Base-by-base conservation (phyloP, 495 filamentous ascomycete genomes). In the Aspergillus coremiiformis region DNA sequence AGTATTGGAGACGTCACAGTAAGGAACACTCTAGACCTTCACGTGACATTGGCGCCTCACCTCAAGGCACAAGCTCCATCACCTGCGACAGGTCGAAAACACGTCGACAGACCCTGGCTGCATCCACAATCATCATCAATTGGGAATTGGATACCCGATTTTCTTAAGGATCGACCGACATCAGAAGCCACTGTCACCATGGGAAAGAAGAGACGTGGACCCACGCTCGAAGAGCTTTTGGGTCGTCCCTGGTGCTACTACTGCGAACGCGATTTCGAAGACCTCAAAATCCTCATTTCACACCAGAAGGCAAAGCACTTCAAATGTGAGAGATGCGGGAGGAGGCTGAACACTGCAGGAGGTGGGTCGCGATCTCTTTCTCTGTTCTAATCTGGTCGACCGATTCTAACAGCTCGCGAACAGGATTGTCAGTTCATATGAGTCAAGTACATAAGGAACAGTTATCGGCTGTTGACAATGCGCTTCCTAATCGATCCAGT, bases 271-370 rank as follows among this genome's bases (percentile, higher is more conserved):
- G 93, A 96, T 71, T 98, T 98, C 58, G 91, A 96, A 64, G 93
- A 97, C 68, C 68, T 96, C 11, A 95, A 94, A 72, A 89, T 97
- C 52, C 82, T 98, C 44, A 94, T 96, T 54, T 86, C 85, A 46
- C 93, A 98, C 71, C 94, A 97, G 64, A 96, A 95, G 66, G 91
- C 93, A 19, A 97, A 96, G 71, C 93, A 98, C 67, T 97, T 94
- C 80, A 95, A 94, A 65, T 98, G 93, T 69, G 89, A 95, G 54
- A 72, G 84, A 73, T 98, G 93, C 64, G 80, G 80, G 20, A 82
- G 93, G 53, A 78, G 91, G 56, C 68, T 98, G 30, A 96, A 96
- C 62, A 98, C 93, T 1, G 93, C 92, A 46, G 94, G 94, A 75
- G 93, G 93, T 90, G 66, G 65, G 81, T 67, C 14, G 26, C 32